Evolutionary conservation across 306 rosid species (phyloP), one percentile per base, ranked within the genome.

Genomic region (Astragalus glycyphyllos): DNA sequence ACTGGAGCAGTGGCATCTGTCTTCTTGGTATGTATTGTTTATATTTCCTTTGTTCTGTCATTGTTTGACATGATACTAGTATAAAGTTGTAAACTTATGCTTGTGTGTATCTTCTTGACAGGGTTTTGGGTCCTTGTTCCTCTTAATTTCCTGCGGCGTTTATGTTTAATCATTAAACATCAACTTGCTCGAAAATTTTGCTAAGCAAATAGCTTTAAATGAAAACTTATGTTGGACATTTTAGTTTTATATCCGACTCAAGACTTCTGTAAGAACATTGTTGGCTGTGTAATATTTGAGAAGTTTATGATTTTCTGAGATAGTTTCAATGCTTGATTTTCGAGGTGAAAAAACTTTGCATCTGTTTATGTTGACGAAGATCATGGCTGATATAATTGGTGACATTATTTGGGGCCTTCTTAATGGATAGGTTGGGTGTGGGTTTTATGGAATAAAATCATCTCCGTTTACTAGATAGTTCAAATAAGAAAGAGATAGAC

Each of bases 81-180:
- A 41, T 59, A 66, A 17, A 23, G 13, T 14, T 32, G 75, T 57
- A 71, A 79, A 83, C 76, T 75, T 53, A 32, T 11, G 48, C 54
- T 35, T 13, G 12, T 16, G 29, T 63, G 46, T 71, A 4, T 77
- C 58, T 48, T 65, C 70, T 71, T 71, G 58, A 65, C 91, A 88
- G 95, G 95, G 95, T 76, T 88, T 95, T 54, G 99, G 97, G 34
- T 86, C 96, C 44, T 84, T 95, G 91, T 91, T 89, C 86, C 86
- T 95, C 82, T 87, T 95, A 77, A 87, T 95, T 73, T 91, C 99
- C 46, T 79, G 88, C 5, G 99, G 97, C 46, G 96, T 95, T 77
- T 95, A 87, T 78, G 99, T 95, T 80, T 95, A 68, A 81, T 56
- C 56, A 53, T 74, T 76, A 69, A 65, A 65, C 37, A 72, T 35